Conservation (phyloP, 1,139 yeast species). For the Debaryomyces psychrophilus region DNA sequence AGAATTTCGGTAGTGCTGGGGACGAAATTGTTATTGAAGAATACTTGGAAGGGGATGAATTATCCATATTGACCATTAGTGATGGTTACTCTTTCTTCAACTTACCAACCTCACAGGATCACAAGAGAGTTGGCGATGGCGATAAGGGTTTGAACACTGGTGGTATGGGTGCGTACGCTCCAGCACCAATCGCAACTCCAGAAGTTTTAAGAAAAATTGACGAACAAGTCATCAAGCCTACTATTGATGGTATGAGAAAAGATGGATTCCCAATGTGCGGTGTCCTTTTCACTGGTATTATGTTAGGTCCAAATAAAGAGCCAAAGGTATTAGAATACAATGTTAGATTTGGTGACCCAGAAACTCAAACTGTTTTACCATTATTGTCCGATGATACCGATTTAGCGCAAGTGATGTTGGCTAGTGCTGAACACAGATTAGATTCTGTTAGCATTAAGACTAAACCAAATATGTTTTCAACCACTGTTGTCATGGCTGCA, state of each 20-base stretch:
- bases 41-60: slow-evolving; percentile 94
- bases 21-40: slow-evolving; percentile 97
- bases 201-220: slow-evolving; percentile 70
- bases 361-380: slow-evolving; percentile 94
- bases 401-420: slow-evolving; percentile 87
- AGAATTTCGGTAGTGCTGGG: slow-evolving; percentile 91
- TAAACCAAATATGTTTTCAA: slow-evolving; percentile 65
- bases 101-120: slow-evolving; percentile 98
- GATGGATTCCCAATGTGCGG: slow-evolving; percentile 98
- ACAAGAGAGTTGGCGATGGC: slow-evolving; percentile 91
- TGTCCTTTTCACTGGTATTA: slow-evolving; percentile 93
- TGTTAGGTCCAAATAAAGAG: slow-evolving; percentile 75
- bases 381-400: slow-evolving; percentile 82
- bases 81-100: slow-evolving; percentile 93
- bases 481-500: slow-evolving; percentile 95
- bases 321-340: slow-evolving; percentile 97
- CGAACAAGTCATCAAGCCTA: slow-evolving; percentile 76
- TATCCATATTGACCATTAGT: slow-evolving; percentile 86
- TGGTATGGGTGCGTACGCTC: slow-evolving; percentile 99
- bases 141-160: slow-evolving; percentile 97
- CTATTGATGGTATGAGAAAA: slow-evolving; percentile 94
- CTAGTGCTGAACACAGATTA: slow-evolving; percentile 92
- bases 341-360: slow-evolving; percentile 98
- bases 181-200: slow-evolving; percentile 89
- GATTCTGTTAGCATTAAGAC: slow-evolving; percentile 77